phyloP scores from a whole-genome alignment of 352 stramenopile species.

The Phytophthora megakarya region DNA sequence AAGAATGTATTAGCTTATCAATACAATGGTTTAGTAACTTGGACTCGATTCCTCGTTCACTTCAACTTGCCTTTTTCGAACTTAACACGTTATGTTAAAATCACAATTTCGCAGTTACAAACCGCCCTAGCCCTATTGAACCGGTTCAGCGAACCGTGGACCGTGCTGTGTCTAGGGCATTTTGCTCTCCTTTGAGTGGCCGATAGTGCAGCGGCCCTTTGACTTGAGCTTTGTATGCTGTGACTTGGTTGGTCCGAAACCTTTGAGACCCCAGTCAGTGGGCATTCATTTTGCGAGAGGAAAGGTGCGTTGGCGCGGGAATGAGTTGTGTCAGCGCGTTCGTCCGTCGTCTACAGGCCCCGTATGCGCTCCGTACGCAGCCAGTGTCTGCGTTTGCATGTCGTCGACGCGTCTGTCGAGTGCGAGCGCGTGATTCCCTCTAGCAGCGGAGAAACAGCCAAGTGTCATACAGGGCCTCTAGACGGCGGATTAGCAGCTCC shows the following conservation, averaged over 20 bases:
- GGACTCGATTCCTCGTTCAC: too few relatives aligned
- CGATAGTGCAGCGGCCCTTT: constrained; percentile 30
- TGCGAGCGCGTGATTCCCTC: neutral
- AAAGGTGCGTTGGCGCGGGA: constrained; percentile 44
- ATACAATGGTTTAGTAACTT: too few relatives aligned
- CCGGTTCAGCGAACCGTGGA: constrained; percentile 31
- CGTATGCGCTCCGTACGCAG: neutral
- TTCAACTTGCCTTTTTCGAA: neutral
- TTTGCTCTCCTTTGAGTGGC: constrained; percentile 35
- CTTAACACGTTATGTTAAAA: neutral
- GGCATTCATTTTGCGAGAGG: constrained; percentile 58
- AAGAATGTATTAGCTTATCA: too few relatives aligned
- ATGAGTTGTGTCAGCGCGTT: neutral
- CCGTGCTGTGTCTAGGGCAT: constrained; percentile 2
- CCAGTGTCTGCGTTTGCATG: neutral
- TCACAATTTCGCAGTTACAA: too few relatives aligned
- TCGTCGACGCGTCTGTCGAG: neutral
- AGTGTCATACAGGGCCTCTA: constrained; percentile 6
- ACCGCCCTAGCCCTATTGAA: constrained; percentile 5
- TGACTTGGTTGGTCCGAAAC: constrained; percentile 44
- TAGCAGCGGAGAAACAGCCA: constrained; percentile 15
- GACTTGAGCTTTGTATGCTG: constrained; percentile 30
- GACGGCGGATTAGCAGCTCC: constrained; percentile 9
- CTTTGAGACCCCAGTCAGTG: constrained; percentile 23
- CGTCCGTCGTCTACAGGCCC: constrained; percentile 10